Conservation (phyloP, 306 rosid species). For the Cajanus cajan region DNA sequence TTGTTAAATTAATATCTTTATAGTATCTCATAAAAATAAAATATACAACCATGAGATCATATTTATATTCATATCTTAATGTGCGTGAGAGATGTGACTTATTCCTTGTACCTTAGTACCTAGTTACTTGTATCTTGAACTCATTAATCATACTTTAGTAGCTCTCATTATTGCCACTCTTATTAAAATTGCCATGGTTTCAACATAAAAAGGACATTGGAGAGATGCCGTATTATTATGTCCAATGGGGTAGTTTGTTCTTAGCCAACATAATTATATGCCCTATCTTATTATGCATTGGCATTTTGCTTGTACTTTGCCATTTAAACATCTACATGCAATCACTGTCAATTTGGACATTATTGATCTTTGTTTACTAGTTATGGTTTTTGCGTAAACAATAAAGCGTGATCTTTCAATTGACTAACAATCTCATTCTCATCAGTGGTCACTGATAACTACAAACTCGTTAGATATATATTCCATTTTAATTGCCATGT, state of each 20-base stretch:
- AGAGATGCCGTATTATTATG: neutral
- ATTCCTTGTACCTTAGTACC: neutral
- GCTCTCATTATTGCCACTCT: neutral
- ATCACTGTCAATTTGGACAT: constrained; percentile 1
- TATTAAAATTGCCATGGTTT: neutral
- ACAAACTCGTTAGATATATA: neutral
- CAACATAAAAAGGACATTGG: constrained; percentile 1
- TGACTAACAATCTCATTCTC: constrained; percentile 13
- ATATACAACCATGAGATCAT: too few relatives aligned
- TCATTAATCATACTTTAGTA: neutral
- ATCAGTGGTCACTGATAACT: neutral
- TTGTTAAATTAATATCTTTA: too few relatives aligned
- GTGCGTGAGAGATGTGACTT: neutral
- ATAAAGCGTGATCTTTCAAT: neutral
- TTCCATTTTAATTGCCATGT: neutral
- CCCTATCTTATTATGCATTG: neutral
- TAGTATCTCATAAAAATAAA: too few relatives aligned
- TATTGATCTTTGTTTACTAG: neutral
- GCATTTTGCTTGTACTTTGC: neutral
- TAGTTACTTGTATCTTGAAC: neutral
- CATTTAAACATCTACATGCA: neutral
- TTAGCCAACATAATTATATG: constrained; percentile 1
- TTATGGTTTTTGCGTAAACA: constrained; percentile 1
- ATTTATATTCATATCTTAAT: neutral
- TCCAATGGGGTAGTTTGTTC: neutral